Evolutionary conservation across 768 basidiomycete genomes (phyloP), one percentile per base, ranked within the genome.

Genomic region (Leccinum subtestaceum): DNA sequence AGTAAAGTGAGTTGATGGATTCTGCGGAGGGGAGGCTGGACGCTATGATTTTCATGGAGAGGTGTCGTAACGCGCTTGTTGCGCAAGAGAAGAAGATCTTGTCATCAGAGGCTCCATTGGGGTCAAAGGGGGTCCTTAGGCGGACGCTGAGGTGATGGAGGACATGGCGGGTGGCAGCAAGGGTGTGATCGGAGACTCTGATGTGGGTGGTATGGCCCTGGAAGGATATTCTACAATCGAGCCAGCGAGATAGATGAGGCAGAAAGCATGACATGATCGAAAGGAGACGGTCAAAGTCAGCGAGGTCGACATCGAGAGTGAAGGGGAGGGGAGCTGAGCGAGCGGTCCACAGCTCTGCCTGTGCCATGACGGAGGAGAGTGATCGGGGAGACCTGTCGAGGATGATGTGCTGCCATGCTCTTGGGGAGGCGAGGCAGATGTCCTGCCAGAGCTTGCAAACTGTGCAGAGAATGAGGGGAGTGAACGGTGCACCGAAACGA

Each of bases 241-340:
- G 74, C 87, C 88, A 90, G 43, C 89, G 82, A 58, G 75, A 67
- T 46, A 89, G 66, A 29, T 80, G 73, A 10, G 81, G 75, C 0
- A 91, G 73, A 36, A 90, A 75, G 5, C 84, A 86, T 0, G 86
- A 84, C 34, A 91, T 74, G 59, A 90, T 77, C 9, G 88, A 81
- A 4, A 90, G 77, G 34, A 89, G 74, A 57, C 74, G 73, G 58
- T 87, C 82, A 27, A 77, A 71, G 56, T 79, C 75, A 21, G 72
- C 57, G 19, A 84, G 71, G 15, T 79, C 71, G 57, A 90, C 66
- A 38, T 83, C 75, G 53, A 90, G 74, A 60, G 81, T 78, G 63
- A 88, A 81, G 1, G 76, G 75, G 38, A 88, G 77, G 0, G 83
- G 82, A 5, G 70, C 61, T 4, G 87, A 87, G 51, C 77, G 79